Evolutionary conservation across 768 basidiomycete species (phyloP).

Genomic region (Rossbeevera mucosa): DNA sequence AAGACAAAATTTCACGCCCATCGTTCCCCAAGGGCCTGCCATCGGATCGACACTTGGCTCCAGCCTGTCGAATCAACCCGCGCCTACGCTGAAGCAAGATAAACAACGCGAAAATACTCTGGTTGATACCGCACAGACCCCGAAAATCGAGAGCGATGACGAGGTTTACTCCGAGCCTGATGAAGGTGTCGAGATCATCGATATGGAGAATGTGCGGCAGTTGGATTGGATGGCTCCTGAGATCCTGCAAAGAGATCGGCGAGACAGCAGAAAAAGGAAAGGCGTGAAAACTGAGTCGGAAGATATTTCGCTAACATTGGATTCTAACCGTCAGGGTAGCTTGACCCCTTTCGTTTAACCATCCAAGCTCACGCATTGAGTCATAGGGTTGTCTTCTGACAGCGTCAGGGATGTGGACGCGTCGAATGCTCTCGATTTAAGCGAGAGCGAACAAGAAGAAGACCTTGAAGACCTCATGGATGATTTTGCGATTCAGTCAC

Average conservation of each 20-base stretch:
- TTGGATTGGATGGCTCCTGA: slow-evolving; percentile 93
- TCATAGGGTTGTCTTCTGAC: slow-evolving; percentile 5
- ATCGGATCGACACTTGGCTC: slow-evolving; percentile 41
- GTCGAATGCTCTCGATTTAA: slow-evolving; percentile 63
- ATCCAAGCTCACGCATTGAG: neutral
- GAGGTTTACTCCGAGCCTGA: slow-evolving; percentile 85
- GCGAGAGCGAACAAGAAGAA: slow-evolving; percentile 75
- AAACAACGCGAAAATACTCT: slow-evolving; percentile 28
- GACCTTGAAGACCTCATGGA: slow-evolving; percentile 74
- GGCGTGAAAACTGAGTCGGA: slow-evolving; percentile 43
- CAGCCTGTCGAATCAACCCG: slow-evolving; percentile 46
- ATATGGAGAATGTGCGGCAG: slow-evolving; percentile 69
- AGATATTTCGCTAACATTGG: slow-evolving; percentile 27
- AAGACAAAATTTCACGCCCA: slow-evolving; percentile 54
- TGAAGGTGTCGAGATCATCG: slow-evolving; percentile 82
- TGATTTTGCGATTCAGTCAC: slow-evolving; percentile 51
- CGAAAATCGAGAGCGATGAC: slow-evolving; percentile 44
- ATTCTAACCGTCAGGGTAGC: slow-evolving; percentile 33
- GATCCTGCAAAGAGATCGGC: slow-evolving; percentile 50
- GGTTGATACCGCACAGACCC: slow-evolving; percentile 21
- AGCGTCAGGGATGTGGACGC: slow-evolving; percentile 36
- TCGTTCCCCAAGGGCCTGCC: slow-evolving; percentile 37
- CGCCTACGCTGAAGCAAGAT: slow-evolving; percentile 48
- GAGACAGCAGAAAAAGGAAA: slow-evolving; percentile 34
- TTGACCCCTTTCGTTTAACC: slow-evolving; percentile 1